Evolutionary conservation across 2,329 filamentous ascomycete species (phyloP), one percentile per base, ranked within the genome.

Genomic region (Aspergillaceae sp.): DNA sequence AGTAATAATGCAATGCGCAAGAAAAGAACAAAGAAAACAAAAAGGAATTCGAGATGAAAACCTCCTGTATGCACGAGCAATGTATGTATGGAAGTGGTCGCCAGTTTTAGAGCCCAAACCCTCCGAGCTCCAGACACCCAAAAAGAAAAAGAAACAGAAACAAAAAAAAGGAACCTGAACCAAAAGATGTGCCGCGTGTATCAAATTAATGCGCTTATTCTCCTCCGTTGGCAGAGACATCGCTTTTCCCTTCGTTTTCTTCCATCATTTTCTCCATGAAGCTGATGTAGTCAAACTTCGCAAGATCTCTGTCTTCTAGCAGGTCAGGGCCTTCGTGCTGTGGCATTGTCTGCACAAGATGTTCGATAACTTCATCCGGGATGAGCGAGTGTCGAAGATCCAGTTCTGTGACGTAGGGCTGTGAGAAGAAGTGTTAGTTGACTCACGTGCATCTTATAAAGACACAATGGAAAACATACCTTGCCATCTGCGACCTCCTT

Each of bases 401-500:
- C 74, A 98, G 86, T 71, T 98, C 92, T 4, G 92, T 98, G 36
- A 98, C 92, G 66, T 98, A 98, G 7, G 91, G 90, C 75, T 80
- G 48, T 36, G 43, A 26, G 41, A 44, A 41, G 46, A 43, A 47
- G 36, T 47, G 48, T 53, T 11, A 54, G 42, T 41, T 33, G 5
- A 36, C 19, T 19, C 19, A 19, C 19, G 29, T 29, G 11, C 10
- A 34, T 8, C 28, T 26, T 26, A 26, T 27, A n/a, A 42, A 4
- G 7, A 9, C 29, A n/a, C 11, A 6, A 10, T 41, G 5, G n/a
- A 10, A 40, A 42, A 54, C 73, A 56, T 65, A 79, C 77, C 73
- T 98, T 98, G 55, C 92, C 92, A 71, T 98, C 92, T 11, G 92
- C 92, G 40, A 98, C 92, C 69, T 98, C 92, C 48, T 84, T 82